These are phyloP conservation scores for Scytalidium lignicola DNA, from an alignment of 2,329 filamentous ascomycete genomes.

Conservation along the genomic window DNA sequence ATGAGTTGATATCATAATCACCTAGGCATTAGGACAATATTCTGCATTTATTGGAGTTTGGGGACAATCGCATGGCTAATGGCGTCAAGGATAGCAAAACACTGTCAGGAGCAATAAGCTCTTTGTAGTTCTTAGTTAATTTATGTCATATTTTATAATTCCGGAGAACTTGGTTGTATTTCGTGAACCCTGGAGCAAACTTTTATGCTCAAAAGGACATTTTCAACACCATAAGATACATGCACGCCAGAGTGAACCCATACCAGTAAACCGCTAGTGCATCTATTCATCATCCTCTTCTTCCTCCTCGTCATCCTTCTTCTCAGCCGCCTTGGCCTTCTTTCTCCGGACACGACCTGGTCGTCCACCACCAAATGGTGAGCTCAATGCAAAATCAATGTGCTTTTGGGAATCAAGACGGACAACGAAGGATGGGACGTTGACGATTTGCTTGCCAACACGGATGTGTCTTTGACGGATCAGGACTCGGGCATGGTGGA, in stretches of 20 bases:
- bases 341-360: conserved; percentile 98
- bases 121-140: no score
- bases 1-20: conserved; percentile 51
- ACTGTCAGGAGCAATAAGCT: no score
- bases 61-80: conserved; percentile 5
- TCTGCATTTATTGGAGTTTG: conserved; percentile 13
- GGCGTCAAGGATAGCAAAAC: not conserved
- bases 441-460: conserved; percentile 99
- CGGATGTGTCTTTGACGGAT: conserved; percentile 99
- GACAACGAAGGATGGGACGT: conserved; percentile 98
- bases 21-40: not conserved
- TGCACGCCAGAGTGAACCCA: conserved; percentile 26
- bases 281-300: conserved; percentile 74
- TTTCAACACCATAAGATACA: conserved; percentile 11
- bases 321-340: conserved; percentile 97
- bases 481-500: conserved; percentile 99
- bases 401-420: conserved; percentile 99
- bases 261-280: conserved; percentile 13
- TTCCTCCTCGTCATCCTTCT: conserved; percentile 71
- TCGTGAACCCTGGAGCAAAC: not conserved
- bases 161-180: not conserved
- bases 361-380: conserved; percentile 94
- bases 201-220: conserved; percentile 1
- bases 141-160: not conserved
- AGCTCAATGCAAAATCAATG: conserved; percentile 98